Base-by-base conservation (phyloP, 164 flowering plant genomes). In the Hamamelis virginiana region DNA sequence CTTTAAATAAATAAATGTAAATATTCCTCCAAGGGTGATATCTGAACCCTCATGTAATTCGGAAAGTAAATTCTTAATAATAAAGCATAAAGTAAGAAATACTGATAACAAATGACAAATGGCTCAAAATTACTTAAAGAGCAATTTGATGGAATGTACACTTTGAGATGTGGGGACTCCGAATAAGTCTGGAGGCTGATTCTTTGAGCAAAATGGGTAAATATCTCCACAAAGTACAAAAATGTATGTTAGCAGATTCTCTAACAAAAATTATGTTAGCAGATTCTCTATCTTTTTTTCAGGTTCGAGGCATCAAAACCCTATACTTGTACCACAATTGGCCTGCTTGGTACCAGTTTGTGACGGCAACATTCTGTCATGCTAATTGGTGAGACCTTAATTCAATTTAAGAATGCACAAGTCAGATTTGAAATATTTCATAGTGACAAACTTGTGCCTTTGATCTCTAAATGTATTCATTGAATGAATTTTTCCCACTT, bases 321-420 rank as follows among this genome's bases (percentile, higher is more conserved):
- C 76, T 95, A 14, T 95, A 95, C 78, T 79, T 95, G 64, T 91
- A 88, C 71, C 98, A 95, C 80, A 84, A 77, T 62, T 66, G 75
- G 72, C 98, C 98, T 63, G 80, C 80, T 23, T 95, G 98, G 98
- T 91, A 87, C 81, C 98, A 95, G 80, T 95, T 95, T 76, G 79
- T 95, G 57, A 91, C 98, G 11, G 80, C 98, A 62, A 87, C 98
- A 46, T 91, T 95, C 67, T 95, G 98, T 75, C 98, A 95, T 81
- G 96, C 93, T 78, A 86, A 82, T 78, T 95, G 98, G 98, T 95
- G 77, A 85, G 94, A 19, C 52, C 60, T 72, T 47, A 72, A 22
- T 64, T 59, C 28, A 43, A 16, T 68, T 68, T 5, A 33, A 55
- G 50, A 44, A 27, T 66, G 13, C 50, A 18, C 25, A 15, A 38